Conservation (phyloP, 2,329 filamentous ascomycete genomes). For the Dactylonectria estremocensis region DNA sequence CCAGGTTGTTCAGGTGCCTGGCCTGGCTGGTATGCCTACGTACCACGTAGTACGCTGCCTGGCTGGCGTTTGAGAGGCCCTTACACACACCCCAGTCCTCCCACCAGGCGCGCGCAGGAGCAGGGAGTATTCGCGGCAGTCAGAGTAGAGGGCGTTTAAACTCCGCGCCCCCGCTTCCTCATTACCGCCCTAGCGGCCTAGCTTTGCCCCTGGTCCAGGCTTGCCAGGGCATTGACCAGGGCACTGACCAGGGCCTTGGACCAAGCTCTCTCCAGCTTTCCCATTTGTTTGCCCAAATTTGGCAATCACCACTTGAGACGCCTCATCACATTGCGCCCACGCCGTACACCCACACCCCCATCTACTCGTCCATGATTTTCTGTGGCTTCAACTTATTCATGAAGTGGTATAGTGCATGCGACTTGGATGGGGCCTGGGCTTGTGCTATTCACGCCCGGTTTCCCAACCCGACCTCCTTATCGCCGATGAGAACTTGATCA, state of each 20-base stretch:
- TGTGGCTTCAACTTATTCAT: constrained; percentile 24
- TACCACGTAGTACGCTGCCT: background rate
- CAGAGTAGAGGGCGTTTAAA: constrained; percentile 39
- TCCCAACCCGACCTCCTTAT: constrained; percentile 14
- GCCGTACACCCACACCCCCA: constrained; percentile 12
- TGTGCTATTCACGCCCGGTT: constrained; percentile 1
- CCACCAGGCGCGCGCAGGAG: constrained; percentile 35
- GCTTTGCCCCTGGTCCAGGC: constrained; percentile 25
- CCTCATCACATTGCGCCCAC: constrained; percentile 34
- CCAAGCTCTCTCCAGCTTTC: constrained; percentile 24
- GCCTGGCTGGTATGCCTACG: background rate
- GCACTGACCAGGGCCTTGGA: constrained; percentile 20
- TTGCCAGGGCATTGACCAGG: constrained; percentile 22
- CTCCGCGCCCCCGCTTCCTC: constrained; percentile 38
- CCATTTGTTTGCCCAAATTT: constrained; percentile 46
- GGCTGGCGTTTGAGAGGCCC: constrained; percentile 16
- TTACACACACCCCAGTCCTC: constrained; percentile 26
- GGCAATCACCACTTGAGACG: constrained; percentile 38
- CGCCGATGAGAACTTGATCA: constrained; percentile 17
- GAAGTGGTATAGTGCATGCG: constrained; percentile 22
- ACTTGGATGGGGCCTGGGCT: constrained; percentile 9
- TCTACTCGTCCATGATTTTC: constrained; percentile 19
- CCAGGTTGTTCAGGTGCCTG: background rate
- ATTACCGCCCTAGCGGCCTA: constrained; percentile 39
- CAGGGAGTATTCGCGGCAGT: constrained; percentile 43